Evolutionary conservation across 2,329 filamentous ascomycete species (phyloP).

Genomic region (Colletotrichum lentis): DNA sequence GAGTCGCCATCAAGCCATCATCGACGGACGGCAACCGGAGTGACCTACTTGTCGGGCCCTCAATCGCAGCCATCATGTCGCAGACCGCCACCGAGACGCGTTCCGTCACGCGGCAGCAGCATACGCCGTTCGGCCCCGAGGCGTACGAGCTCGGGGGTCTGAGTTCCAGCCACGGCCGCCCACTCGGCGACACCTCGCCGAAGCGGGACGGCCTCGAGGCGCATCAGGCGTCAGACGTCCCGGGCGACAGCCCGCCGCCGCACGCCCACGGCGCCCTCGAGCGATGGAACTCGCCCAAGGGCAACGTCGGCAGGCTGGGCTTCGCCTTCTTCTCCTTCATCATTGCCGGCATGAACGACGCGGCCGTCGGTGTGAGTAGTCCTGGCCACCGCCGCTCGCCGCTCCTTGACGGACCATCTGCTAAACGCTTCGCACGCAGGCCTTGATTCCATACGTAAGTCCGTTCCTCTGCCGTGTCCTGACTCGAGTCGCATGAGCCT

Average conservation of each 20-base stretch:
- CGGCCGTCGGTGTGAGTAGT: constrained; percentile 61
- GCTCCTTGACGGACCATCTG: not conserved
- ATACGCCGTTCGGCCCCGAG: constrained; percentile 7
- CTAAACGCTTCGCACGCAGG: constrained; percentile 39
- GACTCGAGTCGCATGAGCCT: too few species aligned
- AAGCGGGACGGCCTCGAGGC: constrained; percentile 23
- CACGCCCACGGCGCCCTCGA: constrained; percentile 38
- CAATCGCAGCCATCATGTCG: constrained; percentile 27
- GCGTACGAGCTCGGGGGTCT: constrained; percentile 30
- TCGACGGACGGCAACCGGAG: too few species aligned
- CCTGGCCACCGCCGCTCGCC: too few species aligned
- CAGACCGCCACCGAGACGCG: constrained; percentile 35
- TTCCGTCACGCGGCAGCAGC: constrained; percentile 18
- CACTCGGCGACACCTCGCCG: not conserved
- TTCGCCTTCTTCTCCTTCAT: constrained; percentile 66
- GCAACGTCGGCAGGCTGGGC: constrained; percentile 45
- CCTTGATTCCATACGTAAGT: constrained; percentile 52
- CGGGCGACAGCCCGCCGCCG: constrained; percentile 10
- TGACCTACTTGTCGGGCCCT: too few species aligned
- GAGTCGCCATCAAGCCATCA: too few species aligned
- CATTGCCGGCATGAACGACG: constrained; percentile 70
- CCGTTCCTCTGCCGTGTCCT: rapidly evolving
- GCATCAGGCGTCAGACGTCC: constrained; percentile 3
- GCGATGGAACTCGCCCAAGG: constrained; percentile 49
- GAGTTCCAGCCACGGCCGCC: not conserved